Conservation (phyloP, 164 flowering plant species). For the Chloranthus sessilifolius region DNA sequence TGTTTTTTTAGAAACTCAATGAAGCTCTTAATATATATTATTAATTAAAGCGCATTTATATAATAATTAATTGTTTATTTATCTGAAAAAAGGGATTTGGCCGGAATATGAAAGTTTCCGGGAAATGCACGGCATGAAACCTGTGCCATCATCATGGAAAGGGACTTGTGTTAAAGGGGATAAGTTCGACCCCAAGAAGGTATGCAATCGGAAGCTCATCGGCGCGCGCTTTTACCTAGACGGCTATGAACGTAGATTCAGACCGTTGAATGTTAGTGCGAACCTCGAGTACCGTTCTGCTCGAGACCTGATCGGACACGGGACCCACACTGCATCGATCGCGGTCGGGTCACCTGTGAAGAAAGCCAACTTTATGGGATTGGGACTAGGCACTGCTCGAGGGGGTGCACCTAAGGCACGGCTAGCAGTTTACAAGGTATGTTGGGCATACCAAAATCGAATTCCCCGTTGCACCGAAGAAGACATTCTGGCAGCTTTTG, state of each 20-base stretch:
- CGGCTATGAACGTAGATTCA: slow-evolving; percentile 35
- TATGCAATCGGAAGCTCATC: slow-evolving; percentile 55
- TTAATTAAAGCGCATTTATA: no score
- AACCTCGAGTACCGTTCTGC: slow-evolving; percentile 47
- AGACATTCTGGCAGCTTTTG: slow-evolving; percentile 61
- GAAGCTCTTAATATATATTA: no score
- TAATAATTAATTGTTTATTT: no score
- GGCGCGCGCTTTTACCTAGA: slow-evolving; percentile 54
- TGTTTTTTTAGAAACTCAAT: no score
- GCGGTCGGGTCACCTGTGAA: slow-evolving; percentile 50
- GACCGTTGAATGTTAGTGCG: slow-evolving; percentile 22
- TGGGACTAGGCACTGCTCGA: slow-evolving; percentile 51
- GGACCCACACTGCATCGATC: slow-evolving; percentile 76
- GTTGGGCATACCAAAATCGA: slow-evolving; percentile 40
- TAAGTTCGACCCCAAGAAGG: slow-evolving; percentile 26
- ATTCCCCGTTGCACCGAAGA: slow-evolving; percentile 44
- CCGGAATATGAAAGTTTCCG: slow-evolving; percentile 60
- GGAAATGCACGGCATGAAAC: slow-evolving; percentile 26
- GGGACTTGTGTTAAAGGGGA: slow-evolving; percentile 49
- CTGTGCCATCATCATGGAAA: slow-evolving; percentile 47
- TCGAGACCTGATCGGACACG: slow-evolving; percentile 60
- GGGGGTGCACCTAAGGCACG: slow-evolving; percentile 72
- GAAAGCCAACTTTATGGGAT: slow-evolving; percentile 35
- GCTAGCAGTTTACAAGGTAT: slow-evolving; percentile 63
- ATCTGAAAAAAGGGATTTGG: slow-evolving; percentile 49